phyloP scores from a whole-genome alignment of 1,284 basidiomycete genomes.

The Moesziomyces globuligerus region DNA sequence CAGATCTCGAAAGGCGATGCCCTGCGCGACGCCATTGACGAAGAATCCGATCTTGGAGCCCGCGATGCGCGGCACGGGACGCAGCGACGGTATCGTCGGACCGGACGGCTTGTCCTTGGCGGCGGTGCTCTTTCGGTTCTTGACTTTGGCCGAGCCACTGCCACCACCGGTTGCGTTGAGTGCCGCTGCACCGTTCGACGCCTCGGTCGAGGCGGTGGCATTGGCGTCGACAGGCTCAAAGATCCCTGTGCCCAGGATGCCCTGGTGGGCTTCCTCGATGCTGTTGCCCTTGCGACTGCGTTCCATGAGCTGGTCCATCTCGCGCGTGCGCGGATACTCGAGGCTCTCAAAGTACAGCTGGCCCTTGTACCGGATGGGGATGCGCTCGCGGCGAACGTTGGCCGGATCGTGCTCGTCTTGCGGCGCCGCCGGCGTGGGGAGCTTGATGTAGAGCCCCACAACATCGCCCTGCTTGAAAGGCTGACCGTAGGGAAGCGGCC shows the following conservation, averaged over 20 bases:
- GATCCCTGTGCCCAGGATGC: conserved; percentile 34
- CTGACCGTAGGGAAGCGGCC: conserved; percentile 77
- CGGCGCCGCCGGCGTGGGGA: conserved; percentile 72
- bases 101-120: conserved; percentile 40
- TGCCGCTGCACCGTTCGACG: conserved; percentile 2
- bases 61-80: conserved; percentile 77
- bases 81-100: conserved; percentile 68
- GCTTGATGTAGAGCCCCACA: conserved; percentile 89
- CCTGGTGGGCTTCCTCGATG: conserved; percentile 33
- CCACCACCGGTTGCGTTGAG: conserved; percentile 5
- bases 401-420: conserved; percentile 38
- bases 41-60: conserved; percentile 87
- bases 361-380: conserved; percentile 91
- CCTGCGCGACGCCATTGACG: conserved; percentile 88
- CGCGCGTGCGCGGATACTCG: conserved; percentile 89
- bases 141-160: conserved; percentile 36
- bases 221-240: conserved; percentile 15
- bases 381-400: conserved; percentile 60
- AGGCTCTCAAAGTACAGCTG: conserved; percentile 94
- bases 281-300: conserved; percentile 62
- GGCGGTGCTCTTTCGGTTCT: conserved; percentile 40
- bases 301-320: conserved; percentile 79
- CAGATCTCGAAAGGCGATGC: conserved; percentile 84
- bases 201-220: neutral
- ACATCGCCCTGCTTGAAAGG: conserved; percentile 85